Base-by-base conservation (phyloP, 768 basidiomycete species). In the Tricholoma flavovirens region DNA sequence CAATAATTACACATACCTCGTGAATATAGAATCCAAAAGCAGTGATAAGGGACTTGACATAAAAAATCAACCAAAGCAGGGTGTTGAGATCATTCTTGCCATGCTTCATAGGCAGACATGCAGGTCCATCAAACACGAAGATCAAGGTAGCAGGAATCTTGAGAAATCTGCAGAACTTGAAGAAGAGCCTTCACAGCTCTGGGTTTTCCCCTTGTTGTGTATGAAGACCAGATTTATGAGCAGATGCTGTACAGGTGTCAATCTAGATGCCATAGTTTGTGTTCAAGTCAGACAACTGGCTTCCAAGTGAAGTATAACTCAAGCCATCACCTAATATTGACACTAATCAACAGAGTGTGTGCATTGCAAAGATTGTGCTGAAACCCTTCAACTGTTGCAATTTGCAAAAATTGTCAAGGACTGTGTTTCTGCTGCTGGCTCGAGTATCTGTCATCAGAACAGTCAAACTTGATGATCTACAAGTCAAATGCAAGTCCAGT, bases 111-210 rank as follows among this genome's bases (percentile, higher is more conserved):
- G 56, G 21, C 14, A 79, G 80, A 29, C 77, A 75, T 10, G 65
- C 54, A 0, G 74, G 71, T 0, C 79, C 80, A 65, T 81, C 78
- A 53, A 81, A 81, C 5, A 80, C 76, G 60, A 81, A 78, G 1
- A 80, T 64, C 32, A 80, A 61, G 0, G 75, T 75, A 36, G 35
- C 24, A 76, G 64, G 22, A 5, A 77, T 58, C 11, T 79, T 66
- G 35, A 36, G 35, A 36, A 36, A 36, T 0, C 67, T 64, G 17
- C 70, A 67, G 36, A 77, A 68, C 36, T 74, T 74, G 62, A 70
- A 72, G 58, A 76, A 79, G 6, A 81, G 69, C 0, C 70, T 71
- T 2, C 71, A 62, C 12, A 79, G 66, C 60, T 73, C 71, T 1
- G 76, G 76, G 56, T 76, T 77, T 55, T 76, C 71, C 19, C 62